A percentile compares a stretch with the other conserved stretches of the same genome.
These are phyloP conservation scores for Davidsoniella australis DNA, from an alignment of 2,329 filamentous ascomycete genomes.

Conservation along the genomic window DNA sequence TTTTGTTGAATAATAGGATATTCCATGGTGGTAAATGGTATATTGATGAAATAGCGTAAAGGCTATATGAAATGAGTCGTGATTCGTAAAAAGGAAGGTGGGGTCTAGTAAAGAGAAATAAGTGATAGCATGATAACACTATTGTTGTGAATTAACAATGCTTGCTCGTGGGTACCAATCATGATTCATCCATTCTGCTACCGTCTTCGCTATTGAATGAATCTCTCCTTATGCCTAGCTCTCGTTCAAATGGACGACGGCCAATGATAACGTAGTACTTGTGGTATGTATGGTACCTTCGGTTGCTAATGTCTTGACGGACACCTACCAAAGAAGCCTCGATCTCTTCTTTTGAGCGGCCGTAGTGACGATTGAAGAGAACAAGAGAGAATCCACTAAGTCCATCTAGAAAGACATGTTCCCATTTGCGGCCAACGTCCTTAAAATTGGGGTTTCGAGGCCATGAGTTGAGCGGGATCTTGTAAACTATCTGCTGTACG, in stretches of 20 bases:
- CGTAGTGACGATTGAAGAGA: constrained; percentile 25
- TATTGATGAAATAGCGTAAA: too few species aligned
- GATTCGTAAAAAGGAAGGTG: too few species aligned
- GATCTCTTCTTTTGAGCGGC: constrained; percentile 27
- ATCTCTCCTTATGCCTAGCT: background rate
- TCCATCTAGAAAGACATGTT: constrained; percentile 25
- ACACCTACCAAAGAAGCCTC: constrained; percentile 35
- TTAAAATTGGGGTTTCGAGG: constrained; percentile 28
- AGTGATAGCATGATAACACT: background rate
- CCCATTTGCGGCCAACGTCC: constrained; percentile 28
- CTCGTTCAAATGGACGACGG: constrained; percentile 26
- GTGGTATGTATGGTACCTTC: constrained; percentile 30
- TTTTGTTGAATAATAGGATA: background rate
- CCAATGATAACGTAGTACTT: constrained; percentile 33
- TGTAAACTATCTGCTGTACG: constrained; percentile 33
- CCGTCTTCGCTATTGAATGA: background rate
- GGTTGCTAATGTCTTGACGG: constrained; percentile 29
- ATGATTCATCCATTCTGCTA: constrained; percentile 1
- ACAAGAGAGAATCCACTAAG: constrained; percentile 28
- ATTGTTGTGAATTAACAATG: background rate
- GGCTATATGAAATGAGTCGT: too few species aligned
- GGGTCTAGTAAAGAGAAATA: background rate
- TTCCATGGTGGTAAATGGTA: too few species aligned
- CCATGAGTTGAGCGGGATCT: constrained; percentile 38
- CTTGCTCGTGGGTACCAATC: background rate